Base-by-base conservation (phyloP, 192 early-diverging fungal species). In the Coemansia sp. region DNA sequence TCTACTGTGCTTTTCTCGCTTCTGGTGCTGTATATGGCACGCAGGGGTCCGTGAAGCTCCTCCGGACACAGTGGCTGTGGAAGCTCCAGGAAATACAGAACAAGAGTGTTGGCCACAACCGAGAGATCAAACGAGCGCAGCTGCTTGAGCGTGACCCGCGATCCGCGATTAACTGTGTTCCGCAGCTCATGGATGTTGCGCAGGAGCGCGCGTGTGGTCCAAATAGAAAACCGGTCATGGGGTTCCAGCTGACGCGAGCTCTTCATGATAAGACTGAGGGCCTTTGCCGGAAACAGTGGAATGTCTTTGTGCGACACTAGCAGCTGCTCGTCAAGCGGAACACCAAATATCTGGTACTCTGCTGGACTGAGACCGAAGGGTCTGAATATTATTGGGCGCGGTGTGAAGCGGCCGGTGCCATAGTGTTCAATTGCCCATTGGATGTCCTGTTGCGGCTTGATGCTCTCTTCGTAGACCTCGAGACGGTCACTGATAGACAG, bases 321-420 rank as follows among this genome's bases (percentile, higher is more conserved):
- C 22, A 85, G 83, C 56, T 88, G 85, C 65, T 90, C 88, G 19
- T 88, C 89, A 51, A 93, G 86, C 18, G 88, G 73, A 49, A 93
- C 89, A 15, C 90, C 91, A 83, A 93, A 93, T 26, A 89, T 80
- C 83, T 93, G 91, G 77, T 89, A 88, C 88, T 88, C 82, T 22
- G 86, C 87, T 19, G 86, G 73, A 60, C 91, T 90, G 52, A 86
- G 85, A 37, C 88, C 89, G 64, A 86, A 87, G 56, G 90, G 88
- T 22, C 86, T 83, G 77, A 90, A 93, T 0, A 93, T 75, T 12
- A 89, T 86, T 5, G 90, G 87, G n/a, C 85, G 85, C 39, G 91
- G 91, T 9, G 84, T 77, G 63, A 90, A 93, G 18, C 86, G 77
- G 6, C 88, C 87, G 12, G 87, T 88, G 36, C 87, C 84, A 71